phyloP scores from a whole-genome alignment of 2,329 filamentous ascomycete species.

The Hypoxylon sp. region DNA sequence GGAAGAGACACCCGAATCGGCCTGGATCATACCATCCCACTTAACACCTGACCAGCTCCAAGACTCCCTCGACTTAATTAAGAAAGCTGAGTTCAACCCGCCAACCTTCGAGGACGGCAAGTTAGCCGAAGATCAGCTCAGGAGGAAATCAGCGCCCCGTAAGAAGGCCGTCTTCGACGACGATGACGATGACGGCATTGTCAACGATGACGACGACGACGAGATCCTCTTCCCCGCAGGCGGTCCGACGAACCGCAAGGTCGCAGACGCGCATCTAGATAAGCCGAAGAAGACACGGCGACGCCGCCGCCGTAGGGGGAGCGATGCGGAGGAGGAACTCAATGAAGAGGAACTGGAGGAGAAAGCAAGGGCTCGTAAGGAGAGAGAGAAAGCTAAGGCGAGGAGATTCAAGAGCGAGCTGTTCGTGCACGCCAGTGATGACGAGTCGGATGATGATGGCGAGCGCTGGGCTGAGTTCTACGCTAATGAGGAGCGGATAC shows the following conservation, averaged over 20 bases:
- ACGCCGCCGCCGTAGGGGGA: constrained; percentile 65
- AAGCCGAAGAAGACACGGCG: constrained; percentile 73
- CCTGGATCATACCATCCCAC: constrained; percentile 81
- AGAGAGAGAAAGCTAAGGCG: constrained; percentile 82
- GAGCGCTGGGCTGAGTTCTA: constrained; percentile 77
- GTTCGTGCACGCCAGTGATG: constrained; percentile 87
- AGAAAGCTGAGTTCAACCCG: constrained; percentile 83
- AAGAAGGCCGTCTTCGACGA: constrained; percentile 78
- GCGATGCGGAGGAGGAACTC: constrained; percentile 62
- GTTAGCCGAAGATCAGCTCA: constrained; percentile 83
- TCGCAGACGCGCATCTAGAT: constrained; percentile 66
- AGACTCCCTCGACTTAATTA: constrained; percentile 79
- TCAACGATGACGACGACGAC: constrained; percentile 67
- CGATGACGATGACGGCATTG: constrained; percentile 76
- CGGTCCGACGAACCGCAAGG: constrained; percentile 72
- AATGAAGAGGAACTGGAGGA: constrained; percentile 77
- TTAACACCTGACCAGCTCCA: constrained; percentile 76
- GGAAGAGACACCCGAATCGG: constrained; percentile 81
- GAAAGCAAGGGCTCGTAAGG: constrained; percentile 72
- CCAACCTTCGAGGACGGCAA: constrained; percentile 82
- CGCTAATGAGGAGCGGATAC: constrained; percentile 76
- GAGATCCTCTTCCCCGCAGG: constrained; percentile 78
- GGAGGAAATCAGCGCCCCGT: constrained; percentile 73
- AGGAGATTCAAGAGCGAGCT: constrained; percentile 86
- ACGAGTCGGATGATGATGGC: constrained; percentile 86